Evolutionary conservation across 2,329 filamentous ascomycete species (phyloP), one percentile per base, ranked within the genome.

Genomic region (Verticillium dahliae): DNA sequence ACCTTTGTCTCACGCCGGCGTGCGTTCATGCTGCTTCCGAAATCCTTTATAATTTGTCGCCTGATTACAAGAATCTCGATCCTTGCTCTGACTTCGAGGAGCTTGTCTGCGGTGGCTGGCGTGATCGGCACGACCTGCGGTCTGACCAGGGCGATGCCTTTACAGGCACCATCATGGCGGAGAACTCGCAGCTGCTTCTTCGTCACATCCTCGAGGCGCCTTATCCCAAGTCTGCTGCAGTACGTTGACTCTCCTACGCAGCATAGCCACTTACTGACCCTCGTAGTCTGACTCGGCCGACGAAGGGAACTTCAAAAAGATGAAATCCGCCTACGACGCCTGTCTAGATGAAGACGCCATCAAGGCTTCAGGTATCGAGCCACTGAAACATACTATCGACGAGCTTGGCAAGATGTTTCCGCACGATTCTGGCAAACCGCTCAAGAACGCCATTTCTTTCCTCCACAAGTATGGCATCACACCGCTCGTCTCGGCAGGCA

Each of bases 41-140:
- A 31, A 67, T 73, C 11, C 61, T 72, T 0, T 67, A 66, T 22
- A 70, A 67, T 13, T 61, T 74, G 0, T 69, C 71, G 1, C 64
- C 67, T 11, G 65, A 86, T 58, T 87, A 89, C 71, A 77, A 83
- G 62, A 73, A 84, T 2, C 76, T 91, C 45, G 86, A 91, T 69
- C 84, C 89, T 1, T 91, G 89, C 67, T 81, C 78, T n/a, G 74
- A 90, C 68, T 91, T 91, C 63, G 85, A 90, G 63, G 78, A 86
- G 69, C 81, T 86, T 61, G 85, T 86, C 22, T 90, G 88, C 67
- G 87, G 85, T 61, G 88, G 88, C 11, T 91, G 87, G 83, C 78
- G 81, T 59, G 78, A 84, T 27, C 79, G 77, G 10, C 83, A 90
- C 73, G 87, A 90, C 67, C 80, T 90, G 62, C 82, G 87, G 3